These are phyloP conservation scores for Russula brevipes DNA, from an alignment of 768 basidiomycete species.

Conservation along the genomic window DNA sequence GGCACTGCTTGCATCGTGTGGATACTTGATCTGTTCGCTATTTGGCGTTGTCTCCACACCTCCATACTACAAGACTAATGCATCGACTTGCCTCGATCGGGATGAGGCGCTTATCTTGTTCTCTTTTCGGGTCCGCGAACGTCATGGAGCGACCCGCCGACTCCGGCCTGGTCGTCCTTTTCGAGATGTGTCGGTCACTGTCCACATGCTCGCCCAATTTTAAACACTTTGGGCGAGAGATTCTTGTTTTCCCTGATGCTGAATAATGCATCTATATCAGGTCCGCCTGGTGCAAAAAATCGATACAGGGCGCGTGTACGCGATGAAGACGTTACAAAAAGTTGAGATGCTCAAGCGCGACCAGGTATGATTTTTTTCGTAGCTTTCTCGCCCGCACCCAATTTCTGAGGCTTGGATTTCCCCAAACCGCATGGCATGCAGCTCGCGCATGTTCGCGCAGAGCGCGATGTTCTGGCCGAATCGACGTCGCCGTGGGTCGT, in stretches of 20 bases:
- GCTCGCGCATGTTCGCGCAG: constrained; percentile 97
- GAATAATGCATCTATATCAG: constrained; percentile 31
- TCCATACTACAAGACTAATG: neutral
- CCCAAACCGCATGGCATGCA: constrained; percentile 31
- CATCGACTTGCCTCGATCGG: neutral
- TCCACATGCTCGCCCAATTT: neutral
- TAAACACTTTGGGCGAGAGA: too few species aligned
- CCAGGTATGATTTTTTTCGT: constrained; percentile 53
- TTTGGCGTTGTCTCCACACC: too few species aligned
- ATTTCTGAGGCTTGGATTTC: neutral
- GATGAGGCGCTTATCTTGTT: too few species aligned
- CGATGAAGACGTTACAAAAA: constrained; percentile 97
- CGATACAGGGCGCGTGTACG: constrained; percentile 97
- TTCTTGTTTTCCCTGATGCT: constrained; percentile 3
- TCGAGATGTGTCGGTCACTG: too few species aligned
- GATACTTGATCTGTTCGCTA: too few species aligned
- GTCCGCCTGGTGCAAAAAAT: constrained; percentile 94
- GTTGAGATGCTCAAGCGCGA: constrained; percentile 99
- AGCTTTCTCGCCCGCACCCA: neutral
- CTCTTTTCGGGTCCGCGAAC: too few species aligned
- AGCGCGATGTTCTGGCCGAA: constrained; percentile 94
- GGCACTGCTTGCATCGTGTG: neutral
- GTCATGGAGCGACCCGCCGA: too few species aligned
- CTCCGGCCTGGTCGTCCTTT: too few species aligned
- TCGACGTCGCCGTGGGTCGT: constrained; percentile 96